These are phyloP conservation scores for Saccharomyces hybrid DNA, from an alignment of 1,139 yeast genomes.

Conservation along the genomic window DNA sequence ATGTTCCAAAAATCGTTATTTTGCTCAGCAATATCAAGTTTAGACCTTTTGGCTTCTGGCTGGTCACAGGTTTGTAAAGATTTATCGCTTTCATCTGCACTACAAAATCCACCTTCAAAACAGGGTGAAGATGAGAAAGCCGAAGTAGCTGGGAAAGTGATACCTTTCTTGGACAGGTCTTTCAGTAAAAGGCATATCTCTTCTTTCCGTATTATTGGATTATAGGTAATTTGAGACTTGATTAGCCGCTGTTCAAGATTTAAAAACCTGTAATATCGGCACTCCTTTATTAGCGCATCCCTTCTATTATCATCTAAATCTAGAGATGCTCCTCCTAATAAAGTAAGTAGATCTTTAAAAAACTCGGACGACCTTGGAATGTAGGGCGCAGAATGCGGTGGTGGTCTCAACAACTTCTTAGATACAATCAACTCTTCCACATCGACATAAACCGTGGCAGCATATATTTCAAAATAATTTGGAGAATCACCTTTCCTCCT, in stretches of 20 bases:
- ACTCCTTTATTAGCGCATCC: constrained; percentile 51
- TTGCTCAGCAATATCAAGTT: constrained; percentile 4
- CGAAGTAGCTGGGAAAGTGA: constrained; percentile 16
- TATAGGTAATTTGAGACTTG: constrained; percentile 42
- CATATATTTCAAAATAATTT: constrained; percentile 64
- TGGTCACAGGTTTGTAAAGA: constrained; percentile 1
- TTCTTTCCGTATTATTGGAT: constrained; percentile 44
- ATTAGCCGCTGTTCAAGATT: constrained; percentile 67
- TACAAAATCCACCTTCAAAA: not conserved
- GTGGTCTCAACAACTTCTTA: constrained; percentile 58
- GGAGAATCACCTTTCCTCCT: constrained; percentile 60
- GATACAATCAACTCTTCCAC: constrained; percentile 36
- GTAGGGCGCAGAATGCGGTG: constrained; percentile 57
- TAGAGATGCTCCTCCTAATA: constrained; percentile 52
- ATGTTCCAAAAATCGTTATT: constrained; percentile 17
- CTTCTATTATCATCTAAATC: constrained; percentile 48
- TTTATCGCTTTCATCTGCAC: constrained; percentile 1
- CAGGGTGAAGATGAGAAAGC: not conserved
- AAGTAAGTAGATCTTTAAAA: constrained; percentile 52
- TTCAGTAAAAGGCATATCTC: constrained; percentile 50
- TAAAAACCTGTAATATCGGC: constrained; percentile 66
- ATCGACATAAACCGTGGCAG: constrained; percentile 44
- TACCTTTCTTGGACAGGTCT: constrained; percentile 43
- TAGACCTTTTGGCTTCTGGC: constrained; percentile 8
- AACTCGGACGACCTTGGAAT: constrained; percentile 48